A percentile compares a stretch with the other conserved stretches of the same genome.
Evolutionary conservation across 768 basidiomycete genomes (phyloP).

Genomic region (Phlegmacium glaucopus): DNA sequence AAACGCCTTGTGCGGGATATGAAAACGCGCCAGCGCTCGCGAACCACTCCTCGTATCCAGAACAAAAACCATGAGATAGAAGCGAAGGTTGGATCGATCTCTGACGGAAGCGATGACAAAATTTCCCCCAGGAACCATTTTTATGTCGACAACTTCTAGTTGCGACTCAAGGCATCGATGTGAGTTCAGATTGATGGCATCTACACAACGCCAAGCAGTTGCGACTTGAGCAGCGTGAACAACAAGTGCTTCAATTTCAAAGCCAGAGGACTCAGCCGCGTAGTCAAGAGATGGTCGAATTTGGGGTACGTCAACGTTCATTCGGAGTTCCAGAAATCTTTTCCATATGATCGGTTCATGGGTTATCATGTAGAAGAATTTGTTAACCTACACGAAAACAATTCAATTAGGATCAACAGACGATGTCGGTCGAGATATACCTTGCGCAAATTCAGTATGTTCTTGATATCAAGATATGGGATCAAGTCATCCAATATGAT

Average conservation of each 20-base stretch:
- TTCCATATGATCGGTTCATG: slow-evolving; percentile 72
- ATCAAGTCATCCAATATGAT: slow-evolving; percentile 43
- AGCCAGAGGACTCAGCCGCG: slow-evolving; percentile 30
- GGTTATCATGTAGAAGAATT: slow-evolving; percentile 56
- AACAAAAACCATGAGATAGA: slow-evolving; percentile 49
- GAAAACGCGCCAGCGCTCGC: slow-evolving; percentile 45
- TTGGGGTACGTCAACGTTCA: slow-evolving; percentile 56
- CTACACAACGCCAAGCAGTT: slow-evolving; percentile 46
- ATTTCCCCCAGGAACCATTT: slow-evolving; percentile 62
- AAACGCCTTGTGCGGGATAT: slow-evolving; percentile 50
- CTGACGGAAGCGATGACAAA: slow-evolving; percentile 61
- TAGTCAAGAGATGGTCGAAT: slow-evolving; percentile 57
- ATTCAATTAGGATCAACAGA: background rate
- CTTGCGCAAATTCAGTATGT: slow-evolving; percentile 42
- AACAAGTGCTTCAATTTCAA: slow-evolving; percentile 56
- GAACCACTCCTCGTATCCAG: slow-evolving; percentile 51
- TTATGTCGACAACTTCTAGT: slow-evolving; percentile 44
- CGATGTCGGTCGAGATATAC: slow-evolving; percentile 20
- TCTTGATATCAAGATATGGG: slow-evolving; percentile 39
- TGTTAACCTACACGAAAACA: slow-evolving; percentile 44
- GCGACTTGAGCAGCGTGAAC: slow-evolving; percentile 57
- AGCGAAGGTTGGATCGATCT: slow-evolving; percentile 40
- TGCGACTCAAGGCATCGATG: slow-evolving; percentile 17
- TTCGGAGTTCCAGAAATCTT: slow-evolving; percentile 44
- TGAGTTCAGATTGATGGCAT: slow-evolving; percentile 10